Base-by-base conservation (phyloP, 148 eudicot genomes). In the Chenopodium quinoa region DNA sequence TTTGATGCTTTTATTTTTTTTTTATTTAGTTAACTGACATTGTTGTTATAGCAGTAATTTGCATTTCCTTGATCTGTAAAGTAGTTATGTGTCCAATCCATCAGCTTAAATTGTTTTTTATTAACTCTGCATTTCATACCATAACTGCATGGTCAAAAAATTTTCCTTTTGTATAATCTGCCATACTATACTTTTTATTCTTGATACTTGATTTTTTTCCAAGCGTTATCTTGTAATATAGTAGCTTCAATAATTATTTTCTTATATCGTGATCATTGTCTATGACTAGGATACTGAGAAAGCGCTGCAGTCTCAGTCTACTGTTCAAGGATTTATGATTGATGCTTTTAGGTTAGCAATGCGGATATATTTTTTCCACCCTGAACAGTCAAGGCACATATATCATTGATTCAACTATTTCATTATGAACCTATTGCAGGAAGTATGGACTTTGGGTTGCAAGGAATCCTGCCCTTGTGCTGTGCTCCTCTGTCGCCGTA, bases 381-480 rank as follows among this genome's bases (percentile, higher is more conserved):
- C 58, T 9, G 19, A 50, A 63, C 71, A 75, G 32, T 23, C 74
- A 27, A 23, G 20, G 31, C 37, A 20, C 27, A 40, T 65, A 20
- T 40, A 63, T 71, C 7, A 73, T 40, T 50, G 66, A 66, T 75
- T 58, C 20, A 62, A 23, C 56, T 12, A 19, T 58, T 62, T 83
- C 31, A 63, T 34, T 25, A 20, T 77, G 2, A 76, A 82, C 56
- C 63, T 32, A 50, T 40, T 85, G 78, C 90, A 92, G 95, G 90
- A 86, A 72, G 83, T 92, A 92, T 77, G 95, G 95, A 62, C 75
- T 82, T 62, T 92, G 92, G 95, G 92, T 92, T 86, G 93, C 95
- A 75, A 88, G 90, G 81, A 88, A 92, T 83, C 95, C 95, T 23
- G 62, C 77, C 75, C 52, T 86, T 81, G 91, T 90, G 64, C 72